Percentiles rank a stretch among this genome's conserved stretches.
phyloP scores from a whole-genome alignment of 1,139 yeast species.

The Kurtzmaniella quercitrusa region DNA sequence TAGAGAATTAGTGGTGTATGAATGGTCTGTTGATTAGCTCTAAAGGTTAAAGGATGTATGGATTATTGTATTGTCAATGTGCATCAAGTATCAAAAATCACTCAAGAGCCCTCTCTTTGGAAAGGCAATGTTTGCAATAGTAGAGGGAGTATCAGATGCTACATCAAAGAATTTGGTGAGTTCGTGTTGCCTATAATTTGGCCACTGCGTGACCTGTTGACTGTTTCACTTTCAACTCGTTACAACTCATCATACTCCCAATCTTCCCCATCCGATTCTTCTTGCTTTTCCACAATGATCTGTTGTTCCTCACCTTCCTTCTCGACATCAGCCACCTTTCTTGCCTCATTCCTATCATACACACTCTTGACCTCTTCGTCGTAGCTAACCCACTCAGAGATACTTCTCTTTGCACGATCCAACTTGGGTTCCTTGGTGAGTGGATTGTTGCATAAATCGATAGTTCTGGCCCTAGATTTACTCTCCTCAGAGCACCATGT shows the following conservation, averaged over 20 bases:
- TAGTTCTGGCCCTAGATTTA: slow-evolving; percentile 61
- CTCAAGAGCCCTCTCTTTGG: no score
- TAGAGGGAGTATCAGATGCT: no score
- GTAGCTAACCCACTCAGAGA: slow-evolving; percentile 73
- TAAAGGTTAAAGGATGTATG: no score
- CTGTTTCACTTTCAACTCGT: no score
- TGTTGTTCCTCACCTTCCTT: slow-evolving; percentile 8
- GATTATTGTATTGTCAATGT: no score
- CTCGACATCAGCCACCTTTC: slow-evolving; percentile 8
- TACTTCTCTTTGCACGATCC: slow-evolving; percentile 66
- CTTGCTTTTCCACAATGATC: slow-evolving; percentile 6
- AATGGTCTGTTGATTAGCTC: no score
- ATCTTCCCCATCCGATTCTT: slow-evolving; percentile 8
- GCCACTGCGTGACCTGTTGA: no score
- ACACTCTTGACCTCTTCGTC: slow-evolving; percentile 44
- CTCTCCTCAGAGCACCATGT: slow-evolving; percentile 82
- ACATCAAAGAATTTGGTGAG: no score
- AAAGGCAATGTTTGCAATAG: no score
- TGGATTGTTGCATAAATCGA: slow-evolving; percentile 83
- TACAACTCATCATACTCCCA: slow-evolving; percentile 11
- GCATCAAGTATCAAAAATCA: no score
- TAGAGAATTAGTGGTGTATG: no score
- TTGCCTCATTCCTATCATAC: slow-evolving; percentile 14
- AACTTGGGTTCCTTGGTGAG: slow-evolving; percentile 73
- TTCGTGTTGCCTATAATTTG: no score